phyloP scores from a whole-genome alignment of 1,284 basidiomycete genomes.

The Phenoliferia sp. region DNA sequence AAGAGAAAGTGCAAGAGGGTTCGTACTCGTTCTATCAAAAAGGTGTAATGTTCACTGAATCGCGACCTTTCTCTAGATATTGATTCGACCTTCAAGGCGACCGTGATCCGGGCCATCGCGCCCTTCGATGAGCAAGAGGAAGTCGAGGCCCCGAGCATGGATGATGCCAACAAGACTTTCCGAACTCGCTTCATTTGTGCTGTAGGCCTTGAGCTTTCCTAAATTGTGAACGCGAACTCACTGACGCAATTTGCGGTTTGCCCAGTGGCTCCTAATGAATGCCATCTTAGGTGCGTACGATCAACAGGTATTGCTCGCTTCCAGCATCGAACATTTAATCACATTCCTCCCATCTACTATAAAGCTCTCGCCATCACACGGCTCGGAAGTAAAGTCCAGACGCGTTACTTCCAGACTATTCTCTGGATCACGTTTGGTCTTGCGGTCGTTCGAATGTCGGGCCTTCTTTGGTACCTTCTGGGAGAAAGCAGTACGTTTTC shows the following conservation, averaged over 20 bases:
- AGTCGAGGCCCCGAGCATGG: constrained; percentile 76
- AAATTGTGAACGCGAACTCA: constrained; percentile 49
- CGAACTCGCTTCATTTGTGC: constrained; percentile 53
- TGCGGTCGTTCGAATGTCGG: constrained; percentile 66
- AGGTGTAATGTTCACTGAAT: too few relatives aligned
- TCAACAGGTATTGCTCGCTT: background rate
- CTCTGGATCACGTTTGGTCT: constrained; percentile 85
- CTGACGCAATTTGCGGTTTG: too few relatives aligned
- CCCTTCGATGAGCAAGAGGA: constrained; percentile 67
- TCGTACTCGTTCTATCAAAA: too few relatives aligned
- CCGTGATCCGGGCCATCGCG: constrained; percentile 84
- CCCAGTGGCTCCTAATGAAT: constrained; percentile 76
- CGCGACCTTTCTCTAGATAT: constrained; percentile 70
- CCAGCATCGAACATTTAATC: background rate
- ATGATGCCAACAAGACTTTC: constrained; percentile 84
- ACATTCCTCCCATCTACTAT: background rate
- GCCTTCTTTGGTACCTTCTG: constrained; percentile 24
- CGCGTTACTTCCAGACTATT: constrained; percentile 70
- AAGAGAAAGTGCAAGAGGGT: constrained; percentile 60
- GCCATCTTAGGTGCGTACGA: constrained; percentile 43
- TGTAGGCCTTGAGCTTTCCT: constrained; percentile 37
- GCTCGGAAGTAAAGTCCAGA: constrained; percentile 30
- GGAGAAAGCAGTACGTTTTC: constrained; percentile 16
- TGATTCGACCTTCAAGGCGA: constrained; percentile 88
- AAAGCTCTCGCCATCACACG: constrained; percentile 24